Evolutionary conservation across 129 eudicot species (phyloP), one percentile per base, ranked within the genome.

Genomic region (Pulicaria dysenterica): DNA sequence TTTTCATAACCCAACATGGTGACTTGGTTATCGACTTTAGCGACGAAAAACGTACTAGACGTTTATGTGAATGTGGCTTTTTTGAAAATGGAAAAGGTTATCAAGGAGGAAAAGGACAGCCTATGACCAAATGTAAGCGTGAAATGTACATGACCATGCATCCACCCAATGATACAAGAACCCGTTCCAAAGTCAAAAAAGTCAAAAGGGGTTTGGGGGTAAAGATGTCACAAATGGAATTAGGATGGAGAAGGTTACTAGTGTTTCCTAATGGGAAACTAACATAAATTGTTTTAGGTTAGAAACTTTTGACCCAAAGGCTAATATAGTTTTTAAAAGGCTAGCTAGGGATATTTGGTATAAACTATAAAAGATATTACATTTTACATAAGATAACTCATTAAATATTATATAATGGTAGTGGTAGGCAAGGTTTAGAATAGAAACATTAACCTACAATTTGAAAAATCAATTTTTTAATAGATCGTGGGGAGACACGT

Each of bases 201-300:
- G 76, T 58, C 65, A 71, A 70, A 70, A 70, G 72, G 55, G 56
- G 58, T 66, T 24, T 70, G 49, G 82, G 82, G 66, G 67, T 78
- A 78, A 78, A 63, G 73, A 43, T 61, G 48, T 59, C 72, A 77
- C 63, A 70, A 14, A 61, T 43, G 60, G 38, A 62, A 38, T 40
- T 50, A 70, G 70, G 50, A 67, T 66, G 48, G 75, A 72, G 77
- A 60, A 75, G 72, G 60, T 78, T 58, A 63, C 62, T 58, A 12
- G 60, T 63, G 82, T 78, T 71, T 62, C 77, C 50, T 78, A 6
- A 70, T 41, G 63, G 81, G 81, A 77, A 77, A 54, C 81, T 61
- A 51, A 49, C 43, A 41, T 57, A 43, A 37, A 47, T 60, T 56
- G 66, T 56, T 59, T 43, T 77, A 50, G 72, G 76, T 77, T 70